Conservation (phyloP, 2,329 filamentous ascomycete species). For the Clarireedia sp. region DNA sequence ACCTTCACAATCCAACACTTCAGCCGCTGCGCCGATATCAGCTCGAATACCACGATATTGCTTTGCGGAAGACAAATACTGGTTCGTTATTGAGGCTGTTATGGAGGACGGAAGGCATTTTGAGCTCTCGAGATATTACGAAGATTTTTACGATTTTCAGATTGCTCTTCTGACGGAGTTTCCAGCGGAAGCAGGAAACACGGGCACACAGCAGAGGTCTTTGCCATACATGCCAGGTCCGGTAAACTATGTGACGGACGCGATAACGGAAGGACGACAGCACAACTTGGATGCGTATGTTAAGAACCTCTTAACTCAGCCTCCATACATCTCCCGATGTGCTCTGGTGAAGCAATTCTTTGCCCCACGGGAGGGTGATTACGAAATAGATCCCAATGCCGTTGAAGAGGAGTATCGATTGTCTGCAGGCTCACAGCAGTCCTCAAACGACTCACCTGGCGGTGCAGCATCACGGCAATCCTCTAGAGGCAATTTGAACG, state of each 20-base stretch:
- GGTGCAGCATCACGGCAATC: slow-evolving; percentile 57
- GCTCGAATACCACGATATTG: slow-evolving; percentile 89
- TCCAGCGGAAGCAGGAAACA: slow-evolving; percentile 85
- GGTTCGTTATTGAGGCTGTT: slow-evolving; percentile 91
- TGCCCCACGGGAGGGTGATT: slow-evolving; percentile 80
- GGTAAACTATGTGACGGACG: slow-evolving; percentile 96
- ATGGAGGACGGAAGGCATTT: slow-evolving; percentile 87
- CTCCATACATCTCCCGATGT: slow-evolving; percentile 75
- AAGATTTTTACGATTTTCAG: slow-evolving; percentile 98
- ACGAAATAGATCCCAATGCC: slow-evolving; percentile 73
- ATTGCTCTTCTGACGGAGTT: slow-evolving; percentile 90
- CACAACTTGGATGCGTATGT: slow-evolving; percentile 95
- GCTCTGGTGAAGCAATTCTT: slow-evolving; percentile 86
- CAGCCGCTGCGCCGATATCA: slow-evolving; percentile 66
- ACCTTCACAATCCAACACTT: slow-evolving; percentile 38
- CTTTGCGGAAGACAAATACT: slow-evolving; percentile 96
- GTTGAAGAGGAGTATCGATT: slow-evolving; percentile 64
- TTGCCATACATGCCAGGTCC: slow-evolving; percentile 97
- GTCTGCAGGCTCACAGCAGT: slow-evolving; percentile 61
- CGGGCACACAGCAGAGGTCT: slow-evolving; percentile 67
- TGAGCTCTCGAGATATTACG: slow-evolving; percentile 91
- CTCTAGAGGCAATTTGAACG: slow-evolving; percentile 56
- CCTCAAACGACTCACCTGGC: slow-evolving; percentile 53
- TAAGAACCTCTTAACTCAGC: slow-evolving; percentile 78
- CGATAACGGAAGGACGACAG: slow-evolving; percentile 85